Base-by-base conservation (phyloP, 805 yeast genomes). In the Blastobotrys robertii region DNA sequence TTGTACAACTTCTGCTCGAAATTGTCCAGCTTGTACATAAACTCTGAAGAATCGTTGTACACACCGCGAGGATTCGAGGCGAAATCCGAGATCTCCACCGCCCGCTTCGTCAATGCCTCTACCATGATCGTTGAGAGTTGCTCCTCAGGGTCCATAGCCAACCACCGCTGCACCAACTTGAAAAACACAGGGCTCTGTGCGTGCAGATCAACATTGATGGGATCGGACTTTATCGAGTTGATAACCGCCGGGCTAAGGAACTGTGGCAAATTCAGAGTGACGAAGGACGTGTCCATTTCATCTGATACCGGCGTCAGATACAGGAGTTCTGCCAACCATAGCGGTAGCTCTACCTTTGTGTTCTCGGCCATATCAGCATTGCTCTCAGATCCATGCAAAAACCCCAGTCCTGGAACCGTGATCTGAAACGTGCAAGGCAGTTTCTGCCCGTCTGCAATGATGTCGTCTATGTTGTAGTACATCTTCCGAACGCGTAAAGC, bases 341-440 rank as follows among this genome's bases (percentile, higher is more conserved):
- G 60, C 0, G 97, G 97, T 16, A 90, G 67, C 45, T 84, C 88
- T 2, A 86, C 54, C 53, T 77, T 78, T 2, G 87, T 69, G 30
- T 77, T 79, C 52, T 75, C 70, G 43, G 65, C 62, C 28, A 81
- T 66, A 46, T 77, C 25, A 6, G 6, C 25, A 6, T 19, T 6
- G 1, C 82, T 84, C 1, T 86, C 84, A 47, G 81, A 76, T 6
- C 88, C 86, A 54, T 82, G 88, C 5, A 90, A 66, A 55, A 81
- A 85, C 2, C 96, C 97, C n/a, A 90, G 65, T 0, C 92, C 90
- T 0, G 94, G 94, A 6, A 86, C 81, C 0, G 81, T 72, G 37
- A 79, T 73, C 50, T 81, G 79, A 65, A 88, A 86, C 42, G 73
- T 76, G 55, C 90, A 78, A 0, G 96, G 95, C 6, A 88, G 65